Percentiles rank a stretch among this genome's conserved stretches.
These are phyloP conservation scores for Decorospora gaudefroyi DNA, from an alignment of 2,329 filamentous ascomycete species.

Conservation along the genomic window DNA sequence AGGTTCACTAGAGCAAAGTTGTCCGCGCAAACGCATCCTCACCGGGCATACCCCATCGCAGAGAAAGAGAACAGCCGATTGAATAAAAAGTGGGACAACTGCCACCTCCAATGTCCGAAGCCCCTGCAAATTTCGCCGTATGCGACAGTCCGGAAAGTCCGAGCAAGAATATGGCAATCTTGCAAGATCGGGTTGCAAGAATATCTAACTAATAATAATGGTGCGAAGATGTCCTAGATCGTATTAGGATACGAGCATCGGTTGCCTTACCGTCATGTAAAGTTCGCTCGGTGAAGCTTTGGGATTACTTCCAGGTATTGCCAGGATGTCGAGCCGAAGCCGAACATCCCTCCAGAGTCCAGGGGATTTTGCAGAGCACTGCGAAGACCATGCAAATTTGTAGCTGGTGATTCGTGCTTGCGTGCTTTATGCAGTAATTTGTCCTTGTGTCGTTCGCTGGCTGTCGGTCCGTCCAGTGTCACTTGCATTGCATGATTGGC, in stretches of 20 bases:
- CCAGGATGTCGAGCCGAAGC: slow-evolving; percentile 14
- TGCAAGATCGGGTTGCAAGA: background rate
- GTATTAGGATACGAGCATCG: slow-evolving; percentile 22
- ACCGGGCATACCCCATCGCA: too few species aligned
- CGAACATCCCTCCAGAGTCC: background rate
- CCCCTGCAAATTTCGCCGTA: background rate
- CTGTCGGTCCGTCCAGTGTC: slow-evolving; percentile 25
- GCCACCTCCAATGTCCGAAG: slow-evolving; percentile 9
- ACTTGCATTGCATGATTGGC: slow-evolving; percentile 21
- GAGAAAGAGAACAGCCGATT: too few species aligned
- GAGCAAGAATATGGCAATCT: slow-evolving; percentile 7
- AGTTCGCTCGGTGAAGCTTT: slow-evolving; percentile 18
- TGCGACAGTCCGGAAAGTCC: slow-evolving; percentile 7
- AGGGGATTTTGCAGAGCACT: too few species aligned
- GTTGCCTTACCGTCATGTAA: slow-evolving; percentile 27
- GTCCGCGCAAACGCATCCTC: too few species aligned
- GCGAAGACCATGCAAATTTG: too few species aligned
- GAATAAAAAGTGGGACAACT: slow-evolving; percentile 7
- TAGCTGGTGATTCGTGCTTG: slow-evolving; percentile 21
- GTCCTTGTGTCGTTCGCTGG: slow-evolving; percentile 23
- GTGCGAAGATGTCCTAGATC: background rate
- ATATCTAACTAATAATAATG: background rate
- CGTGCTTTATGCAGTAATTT: slow-evolving; percentile 15
- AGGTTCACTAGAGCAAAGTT: background rate
- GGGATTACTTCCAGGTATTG: slow-evolving; percentile 20